A percentile compares a stretch with the other conserved stretches of the same genome.
phyloP scores from a whole-genome alignment of 2,329 filamentous ascomycete genomes.

The Geoglossum cookeanum region DNA sequence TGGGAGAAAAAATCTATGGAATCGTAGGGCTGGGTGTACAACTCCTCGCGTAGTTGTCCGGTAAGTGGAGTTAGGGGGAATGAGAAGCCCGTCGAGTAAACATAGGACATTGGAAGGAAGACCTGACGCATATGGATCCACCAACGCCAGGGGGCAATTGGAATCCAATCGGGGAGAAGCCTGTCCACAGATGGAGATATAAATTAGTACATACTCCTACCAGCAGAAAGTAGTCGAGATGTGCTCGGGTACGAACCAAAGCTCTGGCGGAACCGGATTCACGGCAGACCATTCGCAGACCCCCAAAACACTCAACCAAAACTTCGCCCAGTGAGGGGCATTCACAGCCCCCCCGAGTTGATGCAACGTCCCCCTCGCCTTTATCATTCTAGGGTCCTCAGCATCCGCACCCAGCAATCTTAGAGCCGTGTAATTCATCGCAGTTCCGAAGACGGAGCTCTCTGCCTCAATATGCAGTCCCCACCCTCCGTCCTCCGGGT shows the following conservation, averaged over 20 bases:
- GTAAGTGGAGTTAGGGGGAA: constrained; percentile 60
- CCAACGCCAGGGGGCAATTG: constrained; percentile 82
- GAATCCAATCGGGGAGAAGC: constrained; percentile 76
- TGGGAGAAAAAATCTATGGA: constrained; percentile 59
- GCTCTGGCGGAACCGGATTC: constrained; percentile 80
- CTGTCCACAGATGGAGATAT: constrained; percentile 13
- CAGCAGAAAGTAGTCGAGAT: not conserved
- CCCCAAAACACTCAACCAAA: constrained; percentile 75
- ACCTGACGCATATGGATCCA: constrained; percentile 98
- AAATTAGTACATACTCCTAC: constrained; percentile 6
- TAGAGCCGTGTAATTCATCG: constrained; percentile 69
- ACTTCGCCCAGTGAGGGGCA: constrained; percentile 90
- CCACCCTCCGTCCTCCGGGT: constrained; percentile 89
- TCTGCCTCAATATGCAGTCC: constrained; percentile 88
- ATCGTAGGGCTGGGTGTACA: constrained; percentile 63
- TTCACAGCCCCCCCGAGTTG: constrained; percentile 69
- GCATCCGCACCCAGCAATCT: constrained; percentile 66
- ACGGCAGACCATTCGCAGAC: constrained; percentile 80
- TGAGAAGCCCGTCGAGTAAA: constrained; percentile 69
- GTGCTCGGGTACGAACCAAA: constrained; percentile 40
- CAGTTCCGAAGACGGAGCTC: constrained; percentile 77
- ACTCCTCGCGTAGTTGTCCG: constrained; percentile 53
- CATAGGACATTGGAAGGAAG: constrained; percentile 78
- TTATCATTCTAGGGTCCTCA: constrained; percentile 70
- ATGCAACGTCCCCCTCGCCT: constrained; percentile 65